phyloP scores from a whole-genome alignment of 441 rosid genomes.

The Syzygium syzygioides region DNA sequence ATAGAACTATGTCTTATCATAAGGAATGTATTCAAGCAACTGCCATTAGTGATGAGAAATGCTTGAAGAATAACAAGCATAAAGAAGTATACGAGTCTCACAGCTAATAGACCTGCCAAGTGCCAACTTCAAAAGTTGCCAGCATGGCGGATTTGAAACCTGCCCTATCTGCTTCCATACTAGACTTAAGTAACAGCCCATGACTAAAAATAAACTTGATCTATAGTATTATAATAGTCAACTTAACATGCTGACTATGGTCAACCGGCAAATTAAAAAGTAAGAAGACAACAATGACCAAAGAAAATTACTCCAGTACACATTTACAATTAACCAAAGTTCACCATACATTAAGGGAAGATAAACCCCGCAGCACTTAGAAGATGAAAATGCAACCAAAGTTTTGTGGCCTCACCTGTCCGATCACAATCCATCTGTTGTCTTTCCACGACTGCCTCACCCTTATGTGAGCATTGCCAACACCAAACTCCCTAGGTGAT shows the following conservation, averaged over 20 bases:
- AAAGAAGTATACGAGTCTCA: not conserved
- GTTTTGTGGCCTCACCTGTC: not conserved
- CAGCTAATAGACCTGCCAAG: not conserved
- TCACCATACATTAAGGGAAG: not conserved
- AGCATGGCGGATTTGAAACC: not conserved
- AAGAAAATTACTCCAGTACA: not conserved
- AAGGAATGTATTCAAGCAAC: not conserved
- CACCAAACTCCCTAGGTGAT: not conserved
- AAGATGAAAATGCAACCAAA: not conserved
- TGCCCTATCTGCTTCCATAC: not conserved
- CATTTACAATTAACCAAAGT: not conserved
- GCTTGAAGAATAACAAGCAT: not conserved
- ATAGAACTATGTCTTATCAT: not conserved
- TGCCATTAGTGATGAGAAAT: not conserved
- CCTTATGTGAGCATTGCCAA: not conserved
- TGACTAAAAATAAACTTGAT: not conserved
- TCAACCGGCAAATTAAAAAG: not conserved
- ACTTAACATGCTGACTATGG: not conserved
- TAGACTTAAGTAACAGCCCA: not conserved
- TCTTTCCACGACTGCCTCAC: not conserved
- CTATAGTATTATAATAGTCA: not conserved
- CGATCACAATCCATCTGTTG: not conserved
- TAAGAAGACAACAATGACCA: not conserved
- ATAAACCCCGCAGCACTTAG: not conserved
- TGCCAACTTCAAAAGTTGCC: not conserved